Evolutionary conservation across 1,284 basidiomycete genomes (phyloP).

Genomic region (Ceraceosorus guamensis): DNA sequence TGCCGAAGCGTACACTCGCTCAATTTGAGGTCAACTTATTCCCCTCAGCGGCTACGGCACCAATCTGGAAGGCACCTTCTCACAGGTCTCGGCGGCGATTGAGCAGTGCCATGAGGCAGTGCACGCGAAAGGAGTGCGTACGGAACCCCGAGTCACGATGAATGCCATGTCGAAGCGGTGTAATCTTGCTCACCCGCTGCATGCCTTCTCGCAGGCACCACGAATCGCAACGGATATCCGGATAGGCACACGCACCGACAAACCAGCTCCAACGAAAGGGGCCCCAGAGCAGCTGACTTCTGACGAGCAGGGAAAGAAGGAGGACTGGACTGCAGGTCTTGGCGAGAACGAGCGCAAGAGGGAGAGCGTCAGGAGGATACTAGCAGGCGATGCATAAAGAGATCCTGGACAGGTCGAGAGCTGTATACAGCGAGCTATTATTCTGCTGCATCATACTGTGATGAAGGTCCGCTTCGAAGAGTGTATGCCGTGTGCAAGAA

Average conservation of each 20-base stretch:
- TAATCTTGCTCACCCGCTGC: background rate
- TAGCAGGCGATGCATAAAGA: too few relatives aligned
- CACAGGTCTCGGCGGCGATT: slow-evolving; percentile 35
- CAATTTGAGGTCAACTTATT: too few relatives aligned
- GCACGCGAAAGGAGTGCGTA: slow-evolving; percentile 36
- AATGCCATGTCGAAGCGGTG: background rate
- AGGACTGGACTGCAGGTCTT: slow-evolving; percentile 19
- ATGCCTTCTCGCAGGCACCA: slow-evolving; percentile 11
- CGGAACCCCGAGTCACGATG: too few relatives aligned
- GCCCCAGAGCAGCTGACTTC: background rate
- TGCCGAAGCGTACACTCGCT: too few relatives aligned
- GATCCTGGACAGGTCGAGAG: too few relatives aligned
- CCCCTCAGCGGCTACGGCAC: slow-evolving; percentile 43
- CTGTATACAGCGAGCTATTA: too few relatives aligned
- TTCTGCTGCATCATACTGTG: too few relatives aligned
- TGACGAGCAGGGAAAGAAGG: background rate
- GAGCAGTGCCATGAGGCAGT: slow-evolving; percentile 44
- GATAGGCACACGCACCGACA: slow-evolving; percentile 39
- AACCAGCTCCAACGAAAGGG: slow-evolving; percentile 3
- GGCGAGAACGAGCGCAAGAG: slow-evolving; percentile 45
- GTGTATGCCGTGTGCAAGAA: too few relatives aligned
- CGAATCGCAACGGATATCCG: slow-evolving; percentile 47
- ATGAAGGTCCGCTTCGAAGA: too few relatives aligned
- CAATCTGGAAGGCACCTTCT: slow-evolving; percentile 43
- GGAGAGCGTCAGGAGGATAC: slow-evolving; percentile 28